Evolutionary conservation across 2,329 filamentous ascomycete species (phyloP).

Genomic region (Penicillium sp.): DNA sequence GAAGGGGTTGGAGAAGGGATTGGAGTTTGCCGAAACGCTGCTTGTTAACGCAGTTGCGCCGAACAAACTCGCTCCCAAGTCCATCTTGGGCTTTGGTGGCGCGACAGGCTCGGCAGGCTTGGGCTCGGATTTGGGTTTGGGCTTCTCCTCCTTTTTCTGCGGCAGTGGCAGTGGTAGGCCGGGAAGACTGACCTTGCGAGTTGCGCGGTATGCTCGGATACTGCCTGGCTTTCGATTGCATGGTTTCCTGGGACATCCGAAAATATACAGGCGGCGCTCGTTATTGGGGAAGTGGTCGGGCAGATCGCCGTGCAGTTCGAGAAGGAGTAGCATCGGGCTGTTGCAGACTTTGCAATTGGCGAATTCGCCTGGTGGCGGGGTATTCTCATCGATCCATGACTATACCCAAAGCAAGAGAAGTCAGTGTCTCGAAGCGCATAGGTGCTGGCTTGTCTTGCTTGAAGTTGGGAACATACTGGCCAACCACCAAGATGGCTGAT

Average conservation of each 20-base stretch:
- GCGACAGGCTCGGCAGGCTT: constrained; percentile 10
- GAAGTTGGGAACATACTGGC: constrained; percentile 65
- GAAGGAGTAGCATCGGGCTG: constrained; percentile 76
- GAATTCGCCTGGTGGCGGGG: constrained; percentile 72
- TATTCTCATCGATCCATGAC: constrained; percentile 80
- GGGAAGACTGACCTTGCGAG: constrained; percentile 54
- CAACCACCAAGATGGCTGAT: constrained; percentile 86
- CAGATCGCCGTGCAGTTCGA: constrained; percentile 89
- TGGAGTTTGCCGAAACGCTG: constrained; percentile 47
- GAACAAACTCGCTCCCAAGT: constrained; percentile 65
- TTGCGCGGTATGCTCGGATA: constrained; percentile 72
- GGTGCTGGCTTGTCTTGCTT: not conserved
- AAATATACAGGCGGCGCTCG: constrained; percentile 84
- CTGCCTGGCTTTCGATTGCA: constrained; percentile 84
- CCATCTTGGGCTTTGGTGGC: constrained; percentile 35
- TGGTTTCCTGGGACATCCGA: constrained; percentile 74
- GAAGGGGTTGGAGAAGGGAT: constrained; percentile 68
- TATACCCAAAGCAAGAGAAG: constrained; percentile 39
- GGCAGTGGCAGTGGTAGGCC: constrained; percentile 35
- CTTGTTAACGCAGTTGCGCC: constrained; percentile 51
- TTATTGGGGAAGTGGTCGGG: constrained; percentile 84
- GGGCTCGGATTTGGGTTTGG: not conserved
- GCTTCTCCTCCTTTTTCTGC: constrained; percentile 24
- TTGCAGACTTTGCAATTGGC: constrained; percentile 89
- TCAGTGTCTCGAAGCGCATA: constrained; percentile 19